Evolutionary conservation across 2,329 filamentous ascomycete species (phyloP).

Genomic region (Didymella exigua): DNA sequence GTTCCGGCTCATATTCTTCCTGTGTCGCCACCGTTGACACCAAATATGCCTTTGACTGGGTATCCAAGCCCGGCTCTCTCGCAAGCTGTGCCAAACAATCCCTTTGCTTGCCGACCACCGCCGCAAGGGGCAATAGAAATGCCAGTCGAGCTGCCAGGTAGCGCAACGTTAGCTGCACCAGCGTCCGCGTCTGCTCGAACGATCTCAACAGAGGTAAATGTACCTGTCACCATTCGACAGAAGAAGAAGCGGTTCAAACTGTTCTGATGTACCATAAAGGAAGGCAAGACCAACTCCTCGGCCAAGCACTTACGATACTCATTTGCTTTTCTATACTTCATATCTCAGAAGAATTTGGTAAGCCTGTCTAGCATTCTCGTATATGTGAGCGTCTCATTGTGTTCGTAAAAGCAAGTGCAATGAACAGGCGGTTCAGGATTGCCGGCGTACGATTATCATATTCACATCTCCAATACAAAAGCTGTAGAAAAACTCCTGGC

Average conservation of each 20-base stretch:
- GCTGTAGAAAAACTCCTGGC: neutral
- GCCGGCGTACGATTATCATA: no score
- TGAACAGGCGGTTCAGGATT: neutral
- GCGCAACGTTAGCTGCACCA: slow-evolving; percentile 16
- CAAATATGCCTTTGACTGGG: slow-evolving; percentile 15
- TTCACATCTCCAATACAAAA: neutral
- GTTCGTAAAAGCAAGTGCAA: neutral
- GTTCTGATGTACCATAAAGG: slow-evolving; percentile 15
- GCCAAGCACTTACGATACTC: slow-evolving; percentile 9
- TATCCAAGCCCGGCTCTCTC: slow-evolving; percentile 20
- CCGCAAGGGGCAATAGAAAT: slow-evolving; percentile 24
- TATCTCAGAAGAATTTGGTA: neutral
- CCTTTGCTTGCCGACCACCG: slow-evolving; percentile 18
- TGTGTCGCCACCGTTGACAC: slow-evolving; percentile 25
- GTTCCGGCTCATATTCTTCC: slow-evolving; percentile 1
- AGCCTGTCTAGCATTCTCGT: neutral
- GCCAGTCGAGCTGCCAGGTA: slow-evolving; percentile 26
- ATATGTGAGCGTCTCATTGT: neutral
- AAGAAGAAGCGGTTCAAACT: slow-evolving; percentile 35
- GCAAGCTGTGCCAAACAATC: slow-evolving; percentile 8
- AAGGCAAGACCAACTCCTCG: neutral
- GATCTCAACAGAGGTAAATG: slow-evolving; percentile 26
- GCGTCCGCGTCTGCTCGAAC: slow-evolving; percentile 17
- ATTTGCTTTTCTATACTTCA: neutral
- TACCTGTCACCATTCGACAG: slow-evolving; percentile 5